phyloP scores from a whole-genome alignment of 148 eudicot species.

The Nepenthes gracilis region DNA sequence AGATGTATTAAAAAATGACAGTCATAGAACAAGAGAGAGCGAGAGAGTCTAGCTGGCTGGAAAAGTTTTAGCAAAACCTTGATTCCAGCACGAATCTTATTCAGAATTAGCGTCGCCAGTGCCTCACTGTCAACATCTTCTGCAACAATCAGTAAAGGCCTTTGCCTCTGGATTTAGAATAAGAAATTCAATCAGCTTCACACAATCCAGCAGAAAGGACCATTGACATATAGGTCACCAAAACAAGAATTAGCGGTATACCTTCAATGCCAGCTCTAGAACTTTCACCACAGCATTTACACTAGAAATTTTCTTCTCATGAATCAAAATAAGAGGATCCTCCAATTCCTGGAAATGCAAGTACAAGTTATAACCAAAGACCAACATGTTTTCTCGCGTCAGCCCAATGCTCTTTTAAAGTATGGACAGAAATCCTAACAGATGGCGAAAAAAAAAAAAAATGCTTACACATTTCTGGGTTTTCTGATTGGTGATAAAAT shows the following conservation, averaged over 20 bases:
- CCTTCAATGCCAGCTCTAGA: slow-evolving; percentile 12
- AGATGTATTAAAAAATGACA: not conserved
- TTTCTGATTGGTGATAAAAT: slow-evolving; percentile 44
- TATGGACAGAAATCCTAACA: not conserved
- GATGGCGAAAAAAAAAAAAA: not conserved
- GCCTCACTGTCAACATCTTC: slow-evolving; percentile 77
- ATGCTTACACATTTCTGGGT: slow-evolving; percentile 64
- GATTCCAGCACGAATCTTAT: slow-evolving; percentile 87
- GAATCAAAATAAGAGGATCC: slow-evolving; percentile 45
- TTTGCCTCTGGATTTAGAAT: slow-evolving; percentile 42
- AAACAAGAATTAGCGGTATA: not conserved
- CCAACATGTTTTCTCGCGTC: not conserved
- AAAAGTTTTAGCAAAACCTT: slow-evolving; percentile 32
- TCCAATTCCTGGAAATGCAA: slow-evolving; percentile 35
- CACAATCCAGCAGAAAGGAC: not conserved
- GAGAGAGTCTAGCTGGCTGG: not conserved
- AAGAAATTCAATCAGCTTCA: not conserved
- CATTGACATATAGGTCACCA: too few species aligned
- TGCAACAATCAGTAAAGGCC: slow-evolving; percentile 50
- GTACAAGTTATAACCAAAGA: not conserved
- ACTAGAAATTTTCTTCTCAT: slow-evolving; percentile 53
- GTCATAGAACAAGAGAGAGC: not conserved
- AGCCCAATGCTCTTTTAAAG: not conserved
- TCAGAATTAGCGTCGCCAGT: slow-evolving; percentile 69
- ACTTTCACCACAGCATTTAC: slow-evolving; percentile 48